These are phyloP conservation scores for cucumber (Cucumis sativus) DNA, from an alignment of 306 rosid genomes.

Conservation along the genomic window DNA sequence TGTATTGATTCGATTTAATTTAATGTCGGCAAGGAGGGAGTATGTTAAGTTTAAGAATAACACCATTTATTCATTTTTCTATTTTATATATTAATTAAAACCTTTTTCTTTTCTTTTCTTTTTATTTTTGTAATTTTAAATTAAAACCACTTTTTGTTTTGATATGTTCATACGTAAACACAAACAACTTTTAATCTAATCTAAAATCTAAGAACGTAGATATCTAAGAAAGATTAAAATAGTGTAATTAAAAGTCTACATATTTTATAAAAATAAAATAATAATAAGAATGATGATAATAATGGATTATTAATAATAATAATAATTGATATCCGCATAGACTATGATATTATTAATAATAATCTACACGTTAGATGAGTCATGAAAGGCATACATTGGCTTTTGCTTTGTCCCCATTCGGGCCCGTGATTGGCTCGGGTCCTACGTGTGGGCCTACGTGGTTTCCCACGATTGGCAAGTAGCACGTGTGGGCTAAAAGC, in stretches of 20 bases:
- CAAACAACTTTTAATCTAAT: background rate
- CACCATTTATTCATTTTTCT: background rate
- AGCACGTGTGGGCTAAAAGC: conserved; percentile 7
- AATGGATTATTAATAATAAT: background rate
- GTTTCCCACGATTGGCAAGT: conserved; percentile 4
- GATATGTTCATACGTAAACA: background rate
- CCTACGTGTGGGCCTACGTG: background rate
- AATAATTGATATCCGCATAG: conserved; percentile 1
- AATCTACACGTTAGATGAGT: conserved; percentile 5
- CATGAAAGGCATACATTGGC: conserved; percentile 1
- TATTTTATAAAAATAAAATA: background rate
- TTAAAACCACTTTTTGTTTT: background rate
- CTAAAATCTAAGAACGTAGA: background rate
- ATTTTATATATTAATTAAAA: background rate
- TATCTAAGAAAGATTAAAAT: background rate
- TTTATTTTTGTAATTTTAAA: background rate
- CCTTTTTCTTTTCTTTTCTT: background rate
- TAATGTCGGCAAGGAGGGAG: conserved; percentile 3
- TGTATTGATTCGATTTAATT: background rate
- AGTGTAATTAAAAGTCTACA: background rate
- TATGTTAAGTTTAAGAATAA: background rate
- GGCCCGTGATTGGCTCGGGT: conserved; percentile 12
- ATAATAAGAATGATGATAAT: background rate
- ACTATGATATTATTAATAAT: conserved; percentile 6
- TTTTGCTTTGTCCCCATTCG: background rate